Evolutionary conservation across 2,329 filamentous ascomycete genomes (phyloP).

Genomic region (Biscogniauxia mediterranea): DNA sequence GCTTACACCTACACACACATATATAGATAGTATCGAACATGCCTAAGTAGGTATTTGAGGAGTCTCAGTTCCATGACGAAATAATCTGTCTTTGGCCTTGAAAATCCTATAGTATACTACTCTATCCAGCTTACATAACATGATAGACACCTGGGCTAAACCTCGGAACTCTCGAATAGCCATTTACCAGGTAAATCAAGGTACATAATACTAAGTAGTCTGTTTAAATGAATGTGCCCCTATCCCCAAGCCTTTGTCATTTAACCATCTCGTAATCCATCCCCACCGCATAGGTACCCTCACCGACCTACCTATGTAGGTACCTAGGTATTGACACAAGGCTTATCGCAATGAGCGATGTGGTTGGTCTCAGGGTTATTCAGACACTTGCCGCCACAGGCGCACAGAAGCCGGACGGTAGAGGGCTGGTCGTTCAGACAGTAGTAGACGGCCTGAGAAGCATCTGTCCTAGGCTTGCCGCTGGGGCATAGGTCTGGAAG

Average conservation of each 20-base stretch:
- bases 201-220: no score
- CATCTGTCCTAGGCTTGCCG: slow-evolving; percentile 27
- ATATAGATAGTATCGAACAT: no score
- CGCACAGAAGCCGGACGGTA: slow-evolving; percentile 29
- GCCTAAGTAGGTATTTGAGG: no score
- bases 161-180: no score
- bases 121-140: no score
- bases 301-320: neutral
- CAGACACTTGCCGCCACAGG: slow-evolving; percentile 29
- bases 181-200: no score
- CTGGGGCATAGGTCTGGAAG: slow-evolving; percentile 26
- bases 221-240: neutral
- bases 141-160: no score
- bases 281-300: neutral
- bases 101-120: no score
- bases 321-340: slow-evolving; percentile 25
- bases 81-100: no score
- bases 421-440: slow-evolving; percentile 33
- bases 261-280: neutral
- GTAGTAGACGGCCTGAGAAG: slow-evolving; percentile 30
- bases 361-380: slow-evolving; percentile 31
- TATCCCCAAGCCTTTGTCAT: neutral
- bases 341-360: slow-evolving; percentile 32
- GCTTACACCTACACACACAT: no score
- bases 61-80: no score